A percentile compares a stretch with the other conserved stretches of the same genome.
Evolutionary conservation across 768 basidiomycete species (phyloP).

Genomic region (Ramaria sp.): DNA sequence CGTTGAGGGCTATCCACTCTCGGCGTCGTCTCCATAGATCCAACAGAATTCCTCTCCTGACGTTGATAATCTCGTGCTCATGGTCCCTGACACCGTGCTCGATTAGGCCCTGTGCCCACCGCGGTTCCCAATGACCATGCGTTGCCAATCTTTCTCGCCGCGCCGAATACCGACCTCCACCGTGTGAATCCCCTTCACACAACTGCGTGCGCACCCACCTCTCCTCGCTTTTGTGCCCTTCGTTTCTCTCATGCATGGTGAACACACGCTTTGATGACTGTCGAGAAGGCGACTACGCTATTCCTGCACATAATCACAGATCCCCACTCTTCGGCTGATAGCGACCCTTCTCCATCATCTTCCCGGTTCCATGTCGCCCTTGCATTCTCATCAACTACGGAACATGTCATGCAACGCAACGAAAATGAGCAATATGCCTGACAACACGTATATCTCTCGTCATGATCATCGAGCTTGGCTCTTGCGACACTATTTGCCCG

Average conservation of each 20-base stretch:
- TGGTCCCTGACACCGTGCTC: neutral
- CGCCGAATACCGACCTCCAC: neutral
- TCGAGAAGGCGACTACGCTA: no score
- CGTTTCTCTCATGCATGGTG: neutral
- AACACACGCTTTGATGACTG: neutral
- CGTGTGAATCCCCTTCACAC: neutral
- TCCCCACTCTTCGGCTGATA: no score
- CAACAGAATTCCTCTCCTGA: no score
- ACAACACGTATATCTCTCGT: no score
- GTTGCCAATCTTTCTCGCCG: neutral
- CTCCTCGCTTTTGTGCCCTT: neutral
- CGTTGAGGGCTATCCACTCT: neutral
- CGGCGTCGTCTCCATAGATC: no score
- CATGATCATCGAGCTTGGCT: no score
- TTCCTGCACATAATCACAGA: no score
- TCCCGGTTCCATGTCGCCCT: neutral
- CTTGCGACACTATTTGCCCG: no score
- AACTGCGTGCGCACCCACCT: neutral
- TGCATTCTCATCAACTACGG: neutral
- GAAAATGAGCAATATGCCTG: no score
- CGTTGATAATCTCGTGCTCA: no score
- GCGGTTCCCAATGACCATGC: neutral
- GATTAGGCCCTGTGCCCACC: neutral
- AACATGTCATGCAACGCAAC: neutral
- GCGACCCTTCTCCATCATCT: neutral